Base-by-base conservation (phyloP, 148 eudicot species). In the Agrostemma githago region DNA sequence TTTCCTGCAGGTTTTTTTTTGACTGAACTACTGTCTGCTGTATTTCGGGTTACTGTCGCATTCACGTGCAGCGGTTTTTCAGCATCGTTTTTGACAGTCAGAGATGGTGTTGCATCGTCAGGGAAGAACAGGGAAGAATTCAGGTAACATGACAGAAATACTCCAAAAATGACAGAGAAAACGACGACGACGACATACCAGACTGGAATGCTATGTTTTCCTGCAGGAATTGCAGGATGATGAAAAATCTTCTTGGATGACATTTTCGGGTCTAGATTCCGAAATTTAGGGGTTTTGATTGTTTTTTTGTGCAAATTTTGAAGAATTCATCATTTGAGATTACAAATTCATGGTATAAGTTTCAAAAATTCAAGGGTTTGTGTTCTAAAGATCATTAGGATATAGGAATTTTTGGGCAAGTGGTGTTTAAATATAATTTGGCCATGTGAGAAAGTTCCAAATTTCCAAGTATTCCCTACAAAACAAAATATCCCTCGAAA, bases 391-490 rank as follows among this genome's bases (percentile, higher is more conserved):
- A 51, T 51, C 56, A 51, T 51, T 8, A 48, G 4, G 41, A 66
- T 5, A 4, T 26, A 26, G 34, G 1, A 26, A 0, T 26, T 26
- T 26, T 15, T 66, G 40, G 19, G 44, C 69, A 66, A 66, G 51
- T 66, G 69, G 69, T 66, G 69, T 39, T 66, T 40, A 66, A 51
- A 66, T 66, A 66, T 66, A 41, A n/a, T 43, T 14, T 43, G 11
- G 44, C 34, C 38, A 67, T 67, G 71, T 67, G 34, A 26, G 34
- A 26, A 26, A 26, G 34, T 26, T 26, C 34, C 34, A 26, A 26
- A 26, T 26, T 26, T 1, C 34, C 34, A 26, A 26, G 34, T 26
- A 26, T 26, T 26, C 39, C 68, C 46, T 39, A 37, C 16, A 38
- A 37, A 38, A 64, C n/a, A 11, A 37, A 4, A 26, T 26, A 26